Conservation (phyloP, 768 basidiomycete species). For the Termitomyces heimii region DNA sequence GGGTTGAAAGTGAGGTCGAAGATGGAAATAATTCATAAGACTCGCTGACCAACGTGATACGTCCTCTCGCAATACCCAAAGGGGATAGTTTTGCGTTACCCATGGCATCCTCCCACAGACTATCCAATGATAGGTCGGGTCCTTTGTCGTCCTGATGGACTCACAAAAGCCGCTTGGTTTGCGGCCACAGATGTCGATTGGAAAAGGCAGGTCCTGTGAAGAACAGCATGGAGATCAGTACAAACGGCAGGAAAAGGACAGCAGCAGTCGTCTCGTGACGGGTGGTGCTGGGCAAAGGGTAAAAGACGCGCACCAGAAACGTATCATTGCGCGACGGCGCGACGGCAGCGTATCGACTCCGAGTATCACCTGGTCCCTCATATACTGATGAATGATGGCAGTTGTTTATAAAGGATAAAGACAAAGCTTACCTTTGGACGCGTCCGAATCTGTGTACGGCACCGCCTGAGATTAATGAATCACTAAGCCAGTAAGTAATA, state of each 20-base stretch:
- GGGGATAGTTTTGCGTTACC: constrained; percentile 7
- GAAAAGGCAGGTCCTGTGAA: constrained; percentile 5
- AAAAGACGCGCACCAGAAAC: background rate
- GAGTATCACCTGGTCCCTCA: background rate
- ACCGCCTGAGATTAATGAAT: background rate
- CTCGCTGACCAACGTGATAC: background rate
- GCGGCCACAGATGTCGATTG: background rate
- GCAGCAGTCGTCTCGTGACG: constrained; percentile 1
- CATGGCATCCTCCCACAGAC: constrained; percentile 2
- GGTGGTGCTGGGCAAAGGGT: constrained; percentile 7
- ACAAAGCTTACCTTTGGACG: constrained; percentile 1
- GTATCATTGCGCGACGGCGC: background rate
- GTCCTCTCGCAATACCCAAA: constrained; percentile 2
- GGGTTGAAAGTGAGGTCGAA: constrained; percentile 7
- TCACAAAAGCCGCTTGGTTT: background rate
- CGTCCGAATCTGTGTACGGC: background rate
- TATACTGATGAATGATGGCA: background rate
- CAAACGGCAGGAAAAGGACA: background rate
- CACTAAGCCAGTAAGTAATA: background rate
- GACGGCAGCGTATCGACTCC: background rate
- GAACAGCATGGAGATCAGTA: background rate
- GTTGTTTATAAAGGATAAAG: background rate
- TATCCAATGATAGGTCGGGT: background rate
- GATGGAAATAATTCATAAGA: constrained; percentile 5
- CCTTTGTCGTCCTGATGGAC: background rate